Evolutionary conservation across 257 asterid genomes (phyloP).

Genomic region (Verbascum thapsus): DNA sequence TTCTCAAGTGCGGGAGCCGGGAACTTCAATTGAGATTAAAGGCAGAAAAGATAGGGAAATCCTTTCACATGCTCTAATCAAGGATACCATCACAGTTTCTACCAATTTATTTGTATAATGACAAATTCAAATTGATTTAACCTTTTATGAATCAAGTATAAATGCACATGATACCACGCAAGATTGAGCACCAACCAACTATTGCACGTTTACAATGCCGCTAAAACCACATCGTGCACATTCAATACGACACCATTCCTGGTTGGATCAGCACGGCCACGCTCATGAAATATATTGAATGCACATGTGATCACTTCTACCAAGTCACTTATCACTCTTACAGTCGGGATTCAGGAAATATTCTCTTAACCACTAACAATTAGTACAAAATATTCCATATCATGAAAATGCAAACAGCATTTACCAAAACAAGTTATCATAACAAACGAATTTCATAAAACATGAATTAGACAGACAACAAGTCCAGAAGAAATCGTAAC

Average conservation of each 20-base stretch:
- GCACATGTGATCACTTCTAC: neutral
- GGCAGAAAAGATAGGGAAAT: too few species aligned
- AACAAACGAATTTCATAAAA: neutral
- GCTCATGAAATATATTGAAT: neutral
- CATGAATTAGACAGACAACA: neutral
- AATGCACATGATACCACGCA: neutral
- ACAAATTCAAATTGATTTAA: neutral
- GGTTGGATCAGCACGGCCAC: neutral
- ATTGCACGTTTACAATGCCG: neutral
- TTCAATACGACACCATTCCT: neutral
- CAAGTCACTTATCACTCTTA: neutral
- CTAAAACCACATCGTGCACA: neutral
- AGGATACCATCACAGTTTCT: neutral
- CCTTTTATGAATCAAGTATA: neutral
- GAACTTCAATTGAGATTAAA: too few species aligned
- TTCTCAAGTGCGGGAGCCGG: too few species aligned
- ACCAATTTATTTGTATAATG: neutral
- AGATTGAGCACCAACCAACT: neutral
- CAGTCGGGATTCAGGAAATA: neutral
- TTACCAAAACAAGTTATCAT: neutral
- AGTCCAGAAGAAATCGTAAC: constrained; percentile 32
- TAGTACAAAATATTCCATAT: neutral
- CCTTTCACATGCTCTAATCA: too few species aligned
- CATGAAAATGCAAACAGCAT: neutral
- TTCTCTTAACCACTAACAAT: neutral